Evolutionary conservation across 2,329 filamentous ascomycete genomes (phyloP).

Genomic region (Paraphoma sp.): DNA sequence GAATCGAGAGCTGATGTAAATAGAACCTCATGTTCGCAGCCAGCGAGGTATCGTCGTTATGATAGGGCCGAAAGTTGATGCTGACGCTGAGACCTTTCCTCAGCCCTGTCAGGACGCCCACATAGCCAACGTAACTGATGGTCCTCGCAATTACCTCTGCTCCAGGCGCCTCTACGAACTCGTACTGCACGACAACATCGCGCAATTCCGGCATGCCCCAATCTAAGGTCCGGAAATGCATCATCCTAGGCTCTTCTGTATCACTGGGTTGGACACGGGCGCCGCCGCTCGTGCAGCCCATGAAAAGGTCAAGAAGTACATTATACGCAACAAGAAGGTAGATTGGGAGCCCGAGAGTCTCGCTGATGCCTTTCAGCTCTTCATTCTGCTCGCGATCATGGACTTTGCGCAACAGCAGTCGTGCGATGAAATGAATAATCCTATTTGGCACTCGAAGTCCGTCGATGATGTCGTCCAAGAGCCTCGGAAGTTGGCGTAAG

Average conservation of each 20-base stretch:
- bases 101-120: slow-evolving; percentile 60
- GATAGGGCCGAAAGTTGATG: slow-evolving; percentile 59
- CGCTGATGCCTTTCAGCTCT: slow-evolving; percentile 66
- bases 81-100: slow-evolving; percentile 55
- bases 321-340: slow-evolving; percentile 69
- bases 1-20: slow-evolving; percentile 59
- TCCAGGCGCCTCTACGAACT: slow-evolving; percentile 43
- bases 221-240: slow-evolving; percentile 63
- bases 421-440: slow-evolving; percentile 46
- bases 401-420: slow-evolving; percentile 58
- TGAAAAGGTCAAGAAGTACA: slow-evolving; percentile 66
- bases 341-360: slow-evolving; percentile 59
- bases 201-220: slow-evolving; percentile 56
- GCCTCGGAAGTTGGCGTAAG: slow-evolving; percentile 51
- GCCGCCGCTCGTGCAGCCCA: slow-evolving; percentile 70
- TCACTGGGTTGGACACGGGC: slow-evolving; percentile 35
- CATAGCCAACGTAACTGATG: slow-evolving; percentile 60
- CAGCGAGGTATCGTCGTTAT: slow-evolving; percentile 48
- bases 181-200: slow-evolving; percentile 49
- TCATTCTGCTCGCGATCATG: slow-evolving; percentile 64
- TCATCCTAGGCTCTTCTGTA: slow-evolving; percentile 45
- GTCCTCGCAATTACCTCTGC: slow-evolving; percentile 54
- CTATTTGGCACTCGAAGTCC: slow-evolving; percentile 12
- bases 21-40: slow-evolving; percentile 51
- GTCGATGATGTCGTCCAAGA: slow-evolving; percentile 61